Evolutionary conservation across 257 asterid genomes (phyloP).

Genomic region (Thymus quinquecostatus): DNA sequence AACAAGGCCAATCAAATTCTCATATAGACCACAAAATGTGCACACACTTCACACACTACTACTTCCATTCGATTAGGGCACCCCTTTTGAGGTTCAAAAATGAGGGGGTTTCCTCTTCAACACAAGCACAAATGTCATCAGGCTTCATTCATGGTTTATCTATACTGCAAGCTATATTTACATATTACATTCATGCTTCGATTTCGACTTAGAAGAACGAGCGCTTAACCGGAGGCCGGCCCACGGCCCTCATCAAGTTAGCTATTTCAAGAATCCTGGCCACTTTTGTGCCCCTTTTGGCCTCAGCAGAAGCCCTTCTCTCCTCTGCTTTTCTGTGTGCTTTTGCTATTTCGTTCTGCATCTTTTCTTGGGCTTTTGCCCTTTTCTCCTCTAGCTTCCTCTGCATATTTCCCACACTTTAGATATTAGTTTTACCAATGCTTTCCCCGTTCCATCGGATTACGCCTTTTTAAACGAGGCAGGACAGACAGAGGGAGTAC

Average conservation of each 20-base stretch:
- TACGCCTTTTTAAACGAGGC: no score
- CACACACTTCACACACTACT: background rate
- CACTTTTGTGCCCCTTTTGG: conserved; percentile 90
- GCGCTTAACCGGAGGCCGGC: conserved; percentile 81
- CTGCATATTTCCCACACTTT: conserved; percentile 37
- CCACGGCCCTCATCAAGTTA: conserved; percentile 89
- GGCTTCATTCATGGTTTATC: background rate
- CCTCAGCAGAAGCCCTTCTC: conserved; percentile 89
- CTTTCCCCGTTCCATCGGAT: no score
- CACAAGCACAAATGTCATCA: background rate
- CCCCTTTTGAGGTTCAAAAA: conserved; percentile 31
- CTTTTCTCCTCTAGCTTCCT: conserved; percentile 92
- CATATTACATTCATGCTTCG: conserved; percentile 1
- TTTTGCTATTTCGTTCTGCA: conserved; percentile 92
- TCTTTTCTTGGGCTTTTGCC: conserved; percentile 82
- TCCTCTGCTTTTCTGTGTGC: conserved; percentile 94
- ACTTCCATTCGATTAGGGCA: conserved; percentile 2
- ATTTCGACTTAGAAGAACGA: conserved; percentile 59
- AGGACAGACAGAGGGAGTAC: no score
- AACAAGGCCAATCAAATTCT: background rate
- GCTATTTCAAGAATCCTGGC: conserved; percentile 75
- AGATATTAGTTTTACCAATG: background rate
- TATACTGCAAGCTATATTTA: conserved; percentile 32
- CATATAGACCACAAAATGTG: background rate
- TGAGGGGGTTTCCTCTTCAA: conserved; percentile 21